Percentiles rank a stretch among this genome's conserved stretches.
Conservation (phyloP, 169 alveolate genomes). For the Plasmodium gaboni region DNA sequence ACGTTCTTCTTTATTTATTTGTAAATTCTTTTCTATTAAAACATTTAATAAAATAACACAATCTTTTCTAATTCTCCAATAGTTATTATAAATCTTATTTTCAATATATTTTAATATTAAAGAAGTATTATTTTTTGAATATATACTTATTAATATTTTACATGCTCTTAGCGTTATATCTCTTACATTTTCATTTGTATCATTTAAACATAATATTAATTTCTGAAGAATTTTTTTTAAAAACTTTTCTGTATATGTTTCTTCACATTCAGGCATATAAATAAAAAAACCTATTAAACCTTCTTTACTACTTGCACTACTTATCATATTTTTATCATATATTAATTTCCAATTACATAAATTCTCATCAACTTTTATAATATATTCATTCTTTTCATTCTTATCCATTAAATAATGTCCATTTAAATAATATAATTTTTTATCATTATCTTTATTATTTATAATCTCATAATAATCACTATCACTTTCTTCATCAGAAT, state of each 20-base stretch:
- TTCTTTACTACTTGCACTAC: slow-evolving; percentile 45
- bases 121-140: slow-evolving; percentile 56
- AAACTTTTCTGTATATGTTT: slow-evolving; percentile 55
- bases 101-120: slow-evolving; percentile 71
- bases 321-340: slow-evolving; percentile 57
- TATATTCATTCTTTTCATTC: slow-evolving; percentile 29
- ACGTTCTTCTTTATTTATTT: slow-evolving; percentile 63
- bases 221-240: slow-evolving; percentile 72
- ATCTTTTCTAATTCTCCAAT: slow-evolving; percentile 68
- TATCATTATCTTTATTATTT: slow-evolving; percentile 21
- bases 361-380: slow-evolving; percentile 44
- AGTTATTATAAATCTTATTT: slow-evolving; percentile 64
- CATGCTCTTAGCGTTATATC: slow-evolving; percentile 70
- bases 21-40: slow-evolving; percentile 74
- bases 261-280: slow-evolving; percentile 75
- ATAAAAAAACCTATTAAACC: slow-evolving; percentile 72
- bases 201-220: slow-evolving; percentile 62
- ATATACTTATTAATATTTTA: slow-evolving; percentile 48
- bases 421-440: slow-evolving; percentile 20
- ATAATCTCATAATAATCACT: slow-evolving; percentile 35
- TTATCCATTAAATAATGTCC: slow-evolving; percentile 72
- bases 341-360: slow-evolving; percentile 66
- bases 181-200: slow-evolving; percentile 59
- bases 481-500: slow-evolving; percentile 16
- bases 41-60: slow-evolving; percentile 49